Evolutionary conservation across 2,329 filamentous ascomycete genomes (phyloP), one percentile per base, ranked within the genome.

Genomic region (Ophiosphaerella herpotricha): DNA sequence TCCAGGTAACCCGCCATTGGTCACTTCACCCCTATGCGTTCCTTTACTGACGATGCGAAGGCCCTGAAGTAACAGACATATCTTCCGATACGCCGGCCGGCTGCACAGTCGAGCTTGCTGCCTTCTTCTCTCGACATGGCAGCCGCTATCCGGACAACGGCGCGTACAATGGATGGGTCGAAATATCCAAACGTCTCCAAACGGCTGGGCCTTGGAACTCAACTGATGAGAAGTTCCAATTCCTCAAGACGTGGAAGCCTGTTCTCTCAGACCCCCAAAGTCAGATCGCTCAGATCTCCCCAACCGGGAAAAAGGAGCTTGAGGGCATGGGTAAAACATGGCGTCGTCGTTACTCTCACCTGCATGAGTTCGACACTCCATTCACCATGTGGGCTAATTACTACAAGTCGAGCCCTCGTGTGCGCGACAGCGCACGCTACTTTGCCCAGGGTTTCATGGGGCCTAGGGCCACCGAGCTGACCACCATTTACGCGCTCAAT

Each of bases 381-480:
- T 86, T 87, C 58, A 74, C 80, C 7, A 79, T 85, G 6, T 89
- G 84, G 83, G 80, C 84, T 14, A 89, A 88, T 64, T 82, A 85
- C 58, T 88, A 88, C 66, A 67, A 61, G 16, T 64, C 70, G 1
- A 63, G 64, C 5, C 80, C 82, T 5, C 79, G 83, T 5, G 84
- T 86, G 0, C 73, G 87, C 9, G 82, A 87, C 64, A 85, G 84
- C 2, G 84, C 84, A 1, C 75, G 81, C 43, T 77, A 84, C 39
- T 88, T 88, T 55, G 75, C 84, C 1, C 78, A 79, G 29, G 85
- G 85, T 7, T 88, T 82, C 61, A 67, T 88, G 0, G 85, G 85
- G 0, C 76, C 79, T 18, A 79, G 82, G 37, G 78, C 83, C 4
- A 77, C 78, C 0, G 73, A 76, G 2, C 71, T 80, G 0, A 84